These are phyloP conservation scores for Triticum timopheevii DNA, from an alignment of 176 grass and related monocot species.

Conservation along the genomic window DNA sequence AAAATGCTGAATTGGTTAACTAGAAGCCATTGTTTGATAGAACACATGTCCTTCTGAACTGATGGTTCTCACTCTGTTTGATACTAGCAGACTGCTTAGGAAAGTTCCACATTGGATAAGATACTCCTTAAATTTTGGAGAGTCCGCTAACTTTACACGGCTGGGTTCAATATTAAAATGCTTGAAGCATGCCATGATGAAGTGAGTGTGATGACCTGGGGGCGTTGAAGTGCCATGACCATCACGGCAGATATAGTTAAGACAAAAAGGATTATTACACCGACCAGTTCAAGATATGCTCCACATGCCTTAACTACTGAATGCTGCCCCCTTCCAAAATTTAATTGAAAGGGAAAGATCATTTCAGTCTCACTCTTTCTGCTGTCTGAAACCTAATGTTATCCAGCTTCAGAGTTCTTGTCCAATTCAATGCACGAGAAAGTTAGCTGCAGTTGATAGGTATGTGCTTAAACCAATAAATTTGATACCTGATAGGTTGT, in stretches of 20 bases:
- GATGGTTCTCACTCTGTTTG: no score
- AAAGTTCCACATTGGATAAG: not conserved
- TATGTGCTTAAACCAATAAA: not conserved
- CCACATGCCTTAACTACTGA: not conserved
- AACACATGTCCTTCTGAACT: no score
- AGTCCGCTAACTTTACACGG: not conserved
- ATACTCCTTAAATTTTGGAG: not conserved
- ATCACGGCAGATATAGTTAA: not conserved
- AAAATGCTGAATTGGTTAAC: no score
- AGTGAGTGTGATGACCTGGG: not conserved
- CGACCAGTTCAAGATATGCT: not conserved
- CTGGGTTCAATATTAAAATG: not conserved
- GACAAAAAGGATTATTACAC: not conserved
- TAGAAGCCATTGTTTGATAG: no score
- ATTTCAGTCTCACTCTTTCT: not conserved
- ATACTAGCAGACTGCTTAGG: no score
- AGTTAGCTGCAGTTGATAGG: no score
- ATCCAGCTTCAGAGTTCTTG: not conserved
- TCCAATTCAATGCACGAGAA: not conserved
- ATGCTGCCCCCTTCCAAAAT: not conserved
- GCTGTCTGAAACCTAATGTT: not conserved
- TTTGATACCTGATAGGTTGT: not conserved
- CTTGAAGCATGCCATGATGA: not conserved
- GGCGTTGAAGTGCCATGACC: not conserved
- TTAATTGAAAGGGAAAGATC: not conserved